A percentile compares a stretch with the other conserved stretches of the same genome.
Conservation (phyloP, 2,329 filamentous ascomycete genomes). For the Dactylonectria estremocensis region DNA sequence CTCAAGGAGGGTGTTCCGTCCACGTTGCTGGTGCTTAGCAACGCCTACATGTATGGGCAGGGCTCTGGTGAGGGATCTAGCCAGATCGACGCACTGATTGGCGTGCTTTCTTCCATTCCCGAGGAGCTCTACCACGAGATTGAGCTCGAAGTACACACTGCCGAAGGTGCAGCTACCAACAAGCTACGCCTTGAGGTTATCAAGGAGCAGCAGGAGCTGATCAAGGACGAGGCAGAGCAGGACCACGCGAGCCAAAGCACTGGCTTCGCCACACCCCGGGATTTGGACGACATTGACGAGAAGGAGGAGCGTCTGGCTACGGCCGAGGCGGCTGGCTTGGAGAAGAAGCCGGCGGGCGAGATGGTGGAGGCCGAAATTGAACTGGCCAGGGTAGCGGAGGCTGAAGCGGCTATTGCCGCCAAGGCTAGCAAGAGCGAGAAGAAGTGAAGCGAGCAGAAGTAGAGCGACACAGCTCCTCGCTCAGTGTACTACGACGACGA, state of each 20-base stretch:
- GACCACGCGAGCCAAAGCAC: constrained; percentile 84
- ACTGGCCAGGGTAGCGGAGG: constrained; percentile 49
- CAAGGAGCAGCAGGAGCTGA: constrained; percentile 98
- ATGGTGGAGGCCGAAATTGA: constrained; percentile 71
- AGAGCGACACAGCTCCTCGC: constrained; percentile 28
- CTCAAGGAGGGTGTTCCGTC: constrained; percentile 96
- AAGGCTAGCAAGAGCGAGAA: constrained; percentile 52
- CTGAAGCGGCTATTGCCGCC: constrained; percentile 42
- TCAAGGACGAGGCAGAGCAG: constrained; percentile 96
- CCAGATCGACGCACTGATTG: constrained; percentile 93
- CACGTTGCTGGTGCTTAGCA: constrained; percentile 94
- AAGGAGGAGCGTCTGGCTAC: constrained; percentile 80
- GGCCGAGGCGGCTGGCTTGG: constrained; percentile 64
- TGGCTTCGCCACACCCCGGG: constrained; percentile 83
- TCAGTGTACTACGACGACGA: constrained; percentile 45
- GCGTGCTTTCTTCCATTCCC: constrained; percentile 93
- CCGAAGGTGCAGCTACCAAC: constrained; percentile 97
- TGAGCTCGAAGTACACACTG: constrained; percentile 96
- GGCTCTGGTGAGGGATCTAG: constrained; percentile 89
- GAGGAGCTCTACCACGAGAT: constrained; percentile 99
- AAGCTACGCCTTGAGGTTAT: constrained; percentile 98
- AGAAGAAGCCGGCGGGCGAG: constrained; percentile 67
- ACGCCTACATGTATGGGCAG: constrained; percentile 96
- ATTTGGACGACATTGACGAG: constrained; percentile 94
- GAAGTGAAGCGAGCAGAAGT: constrained; percentile 46